Percentiles rank a stretch among this genome's conserved stretches.
Evolutionary conservation across 2,329 filamentous ascomycete genomes (phyloP).

Genomic region (Thermomyces lanuginosus): DNA sequence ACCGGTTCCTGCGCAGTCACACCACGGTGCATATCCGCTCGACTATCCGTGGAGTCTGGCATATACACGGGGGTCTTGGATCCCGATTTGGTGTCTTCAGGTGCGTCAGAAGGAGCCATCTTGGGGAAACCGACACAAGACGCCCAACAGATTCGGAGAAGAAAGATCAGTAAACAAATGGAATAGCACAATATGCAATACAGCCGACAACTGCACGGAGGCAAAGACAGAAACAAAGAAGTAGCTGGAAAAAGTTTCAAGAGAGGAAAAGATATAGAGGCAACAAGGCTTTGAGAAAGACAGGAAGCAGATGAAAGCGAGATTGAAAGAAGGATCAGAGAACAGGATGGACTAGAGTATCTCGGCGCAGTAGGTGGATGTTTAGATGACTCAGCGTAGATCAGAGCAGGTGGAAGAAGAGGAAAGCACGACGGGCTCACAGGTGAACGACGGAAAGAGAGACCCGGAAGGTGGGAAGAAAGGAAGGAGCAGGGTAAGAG

Average conservation of each 20-base stretch:
- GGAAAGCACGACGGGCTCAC: conserved; percentile 2
- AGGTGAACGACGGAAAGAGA: neutral
- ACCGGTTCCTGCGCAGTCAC: too few species aligned
- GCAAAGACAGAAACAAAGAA: conserved; percentile 2
- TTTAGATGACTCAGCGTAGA: too few species aligned
- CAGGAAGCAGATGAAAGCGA: too few species aligned
- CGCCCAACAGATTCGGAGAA: conserved; percentile 6
- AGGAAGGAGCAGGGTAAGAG: conserved; percentile 1
- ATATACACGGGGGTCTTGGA: conserved; percentile 1
- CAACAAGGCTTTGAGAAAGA: conserved; percentile 2
- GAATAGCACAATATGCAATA: conserved; percentile 4
- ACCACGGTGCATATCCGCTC: too few species aligned
- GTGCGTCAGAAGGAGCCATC: conserved; percentile 3
- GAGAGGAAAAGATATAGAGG: neutral
- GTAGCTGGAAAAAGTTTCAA: conserved; percentile 1
- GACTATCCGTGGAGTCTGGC: conserved; percentile 2
- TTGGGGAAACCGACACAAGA: conserved; percentile 4
- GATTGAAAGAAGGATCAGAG: too few species aligned
- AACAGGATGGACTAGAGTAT: too few species aligned
- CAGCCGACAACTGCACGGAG: conserved; percentile 2
- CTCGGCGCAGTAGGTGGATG: too few species aligned
- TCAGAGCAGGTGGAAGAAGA: too few species aligned
- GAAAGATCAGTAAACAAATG: conserved; percentile 4
- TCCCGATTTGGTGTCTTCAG: conserved; percentile 1
- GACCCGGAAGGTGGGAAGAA: conserved; percentile 1